Percentiles rank a stretch among this genome's conserved stretches.
Conservation (phyloP, 1,139 yeast genomes). For the Candida glucosophila region DNA sequence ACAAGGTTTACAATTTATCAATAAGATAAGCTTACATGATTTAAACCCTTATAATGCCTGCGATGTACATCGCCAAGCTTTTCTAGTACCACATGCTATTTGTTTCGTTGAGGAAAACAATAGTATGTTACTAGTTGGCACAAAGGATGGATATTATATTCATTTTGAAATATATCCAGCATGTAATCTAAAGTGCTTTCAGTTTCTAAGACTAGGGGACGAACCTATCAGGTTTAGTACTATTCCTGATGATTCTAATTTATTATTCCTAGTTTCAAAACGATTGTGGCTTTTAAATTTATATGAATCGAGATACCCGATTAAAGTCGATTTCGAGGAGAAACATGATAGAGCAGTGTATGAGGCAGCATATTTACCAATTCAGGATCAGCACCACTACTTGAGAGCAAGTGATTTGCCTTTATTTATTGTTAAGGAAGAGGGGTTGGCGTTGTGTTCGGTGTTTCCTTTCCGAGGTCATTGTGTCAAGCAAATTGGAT, state of each 20-base stretch:
- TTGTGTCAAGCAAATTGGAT: slow-evolving; percentile 25
- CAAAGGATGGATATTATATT: slow-evolving; percentile 21
- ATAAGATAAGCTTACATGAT: neutral
- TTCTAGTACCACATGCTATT: neutral
- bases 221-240: slow-evolving; percentile 9
- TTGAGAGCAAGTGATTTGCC: slow-evolving; percentile 45
- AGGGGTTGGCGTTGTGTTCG: slow-evolving; percentile 36
- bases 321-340: slow-evolving; percentile 33
- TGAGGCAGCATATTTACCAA: neutral
- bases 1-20: neutral
- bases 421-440: slow-evolving; percentile 41
- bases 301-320: slow-evolving; percentile 24
- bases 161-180: slow-evolving; percentile 9
- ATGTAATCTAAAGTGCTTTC: slow-evolving; percentile 6
- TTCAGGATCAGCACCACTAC: slow-evolving; percentile 16
- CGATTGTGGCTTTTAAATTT: slow-evolving; percentile 36
- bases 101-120: neutral
- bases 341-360: slow-evolving; percentile 14
- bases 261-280: slow-evolving; percentile 24
- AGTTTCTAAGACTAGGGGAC: slow-evolving; percentile 17
- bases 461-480: slow-evolving; percentile 20
- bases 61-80: neutral
- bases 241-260: slow-evolving; percentile 3
- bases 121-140: slow-evolving; percentile 14
- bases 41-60: neutral